These are phyloP conservation scores for Pseudogymnoascus sp. DNA, from an alignment of 2,329 filamentous ascomycete genomes.

Conservation along the genomic window DNA sequence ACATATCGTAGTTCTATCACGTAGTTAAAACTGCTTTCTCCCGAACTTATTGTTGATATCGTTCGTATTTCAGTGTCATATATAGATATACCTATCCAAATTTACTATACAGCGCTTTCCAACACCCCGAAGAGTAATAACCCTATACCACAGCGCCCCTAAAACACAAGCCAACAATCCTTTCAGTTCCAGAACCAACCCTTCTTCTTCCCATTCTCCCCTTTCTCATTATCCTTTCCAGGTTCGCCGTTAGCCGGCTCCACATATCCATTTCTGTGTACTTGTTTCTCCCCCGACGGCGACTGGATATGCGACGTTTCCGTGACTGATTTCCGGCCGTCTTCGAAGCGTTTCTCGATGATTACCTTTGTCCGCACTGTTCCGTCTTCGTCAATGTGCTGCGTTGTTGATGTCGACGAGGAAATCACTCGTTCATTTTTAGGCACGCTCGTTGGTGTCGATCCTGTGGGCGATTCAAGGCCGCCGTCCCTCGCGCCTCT, in stretches of 20 bases:
- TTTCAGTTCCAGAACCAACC: conserved; percentile 25
- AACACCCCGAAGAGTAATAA: neutral
- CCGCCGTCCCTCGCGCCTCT: neutral
- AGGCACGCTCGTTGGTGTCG: neutral
- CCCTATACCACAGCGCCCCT: neutral
- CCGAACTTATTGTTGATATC: neutral
- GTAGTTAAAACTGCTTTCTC: neutral
- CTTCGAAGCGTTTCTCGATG: conserved; percentile 21
- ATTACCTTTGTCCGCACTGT: conserved; percentile 21
- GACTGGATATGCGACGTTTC: conserved; percentile 17
- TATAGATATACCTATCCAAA: neutral
- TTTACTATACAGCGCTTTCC: neutral
- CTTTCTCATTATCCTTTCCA: neutral
- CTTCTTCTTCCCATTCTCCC: conserved; percentile 12
- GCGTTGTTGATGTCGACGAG: conserved; percentile 19
- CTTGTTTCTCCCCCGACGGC: conserved; percentile 6
- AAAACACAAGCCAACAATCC: neutral
- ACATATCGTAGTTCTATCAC: neutral
- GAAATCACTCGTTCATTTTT: conserved; percentile 18
- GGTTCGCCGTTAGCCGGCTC: neutral
- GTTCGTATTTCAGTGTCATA: neutral
- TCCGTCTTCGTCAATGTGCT: conserved; percentile 20
- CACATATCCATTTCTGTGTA: neutral
- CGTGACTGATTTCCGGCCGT: conserved; percentile 21
- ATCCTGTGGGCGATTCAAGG: neutral